These are phyloP conservation scores for Shiraia sp. DNA, from an alignment of 2,329 filamentous ascomycete genomes.

Conservation along the genomic window DNA sequence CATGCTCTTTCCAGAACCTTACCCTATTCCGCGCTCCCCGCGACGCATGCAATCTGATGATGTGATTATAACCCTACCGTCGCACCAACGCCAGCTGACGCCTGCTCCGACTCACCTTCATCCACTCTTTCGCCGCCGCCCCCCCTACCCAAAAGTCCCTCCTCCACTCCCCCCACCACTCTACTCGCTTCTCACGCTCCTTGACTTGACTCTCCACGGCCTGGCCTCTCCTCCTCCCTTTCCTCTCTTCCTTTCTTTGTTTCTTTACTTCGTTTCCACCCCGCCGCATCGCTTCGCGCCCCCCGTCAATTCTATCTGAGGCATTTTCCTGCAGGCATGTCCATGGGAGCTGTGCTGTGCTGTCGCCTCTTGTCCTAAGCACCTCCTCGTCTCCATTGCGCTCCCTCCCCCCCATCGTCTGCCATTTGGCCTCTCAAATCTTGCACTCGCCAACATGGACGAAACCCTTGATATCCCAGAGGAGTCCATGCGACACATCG, in stretches of 20 bases:
- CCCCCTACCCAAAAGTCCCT: no score
- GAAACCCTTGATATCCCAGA: slow-evolving; percentile 41
- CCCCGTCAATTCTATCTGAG: neutral
- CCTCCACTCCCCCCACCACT: no score
- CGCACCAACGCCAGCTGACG: slow-evolving; percentile 39
- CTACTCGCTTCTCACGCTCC: slow-evolving; percentile 25
- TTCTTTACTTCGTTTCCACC: slow-evolving; percentile 8
- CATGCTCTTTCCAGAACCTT: slow-evolving; percentile 33
- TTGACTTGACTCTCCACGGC: slow-evolving; percentile 15
- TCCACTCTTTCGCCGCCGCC: slow-evolving; percentile 35
- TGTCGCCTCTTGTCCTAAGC: slow-evolving; percentile 11
- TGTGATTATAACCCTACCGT: slow-evolving; percentile 43
- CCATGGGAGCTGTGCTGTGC: slow-evolving; percentile 5
- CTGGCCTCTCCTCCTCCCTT: slow-evolving; percentile 10
- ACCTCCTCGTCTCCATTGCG: slow-evolving; percentile 6
- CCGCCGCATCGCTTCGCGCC: no score
- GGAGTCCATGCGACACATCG: slow-evolving; percentile 44
- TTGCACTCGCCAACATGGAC: slow-evolving; percentile 28
- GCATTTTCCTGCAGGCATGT: slow-evolving; percentile 21
- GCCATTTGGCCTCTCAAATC: no score
- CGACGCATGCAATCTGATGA: slow-evolving; percentile 35
- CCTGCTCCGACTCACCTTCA: slow-evolving; percentile 36
- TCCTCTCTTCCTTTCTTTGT: slow-evolving; percentile 12
- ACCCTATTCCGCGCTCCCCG: slow-evolving; percentile 40
- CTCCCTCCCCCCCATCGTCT: no score